These are phyloP conservation scores for Aspergillus viridinutans DNA, from an alignment of 2,329 filamentous ascomycete genomes.

Conservation along the genomic window DNA sequence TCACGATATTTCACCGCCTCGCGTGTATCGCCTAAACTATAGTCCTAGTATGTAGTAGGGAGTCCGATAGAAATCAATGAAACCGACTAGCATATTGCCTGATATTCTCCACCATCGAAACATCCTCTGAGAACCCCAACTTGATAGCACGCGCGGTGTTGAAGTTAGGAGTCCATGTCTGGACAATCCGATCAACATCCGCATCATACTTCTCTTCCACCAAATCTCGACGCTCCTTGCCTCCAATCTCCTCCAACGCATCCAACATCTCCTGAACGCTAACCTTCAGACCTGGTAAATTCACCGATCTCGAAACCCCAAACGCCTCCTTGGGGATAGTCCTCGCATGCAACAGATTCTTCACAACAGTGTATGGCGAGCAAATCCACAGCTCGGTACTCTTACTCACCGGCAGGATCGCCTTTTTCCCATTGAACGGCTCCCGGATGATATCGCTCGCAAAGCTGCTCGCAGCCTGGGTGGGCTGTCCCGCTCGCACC, in stretches of 20 bases:
- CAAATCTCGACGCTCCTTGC: constrained; percentile 50
- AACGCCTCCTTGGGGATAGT: constrained; percentile 49
- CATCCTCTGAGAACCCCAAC: constrained; percentile 44
- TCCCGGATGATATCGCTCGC: constrained; percentile 53
- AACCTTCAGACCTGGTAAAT: constrained; percentile 54
- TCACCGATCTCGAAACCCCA: constrained; percentile 50
- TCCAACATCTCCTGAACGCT: constrained; percentile 60
- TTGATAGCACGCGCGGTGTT: constrained; percentile 51
- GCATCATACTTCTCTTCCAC: constrained; percentile 54
- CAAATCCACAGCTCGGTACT: constrained; percentile 56
- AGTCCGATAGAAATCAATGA: constrained; percentile 20
- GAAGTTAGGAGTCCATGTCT: constrained; percentile 58
- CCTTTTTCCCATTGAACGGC: constrained; percentile 49
- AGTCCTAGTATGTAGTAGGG: too few species aligned
- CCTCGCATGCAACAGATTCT: constrained; percentile 52
- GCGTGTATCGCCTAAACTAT: too few species aligned
- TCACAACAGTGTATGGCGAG: constrained; percentile 51
- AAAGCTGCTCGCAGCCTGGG: constrained; percentile 50
- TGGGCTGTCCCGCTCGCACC: constrained; percentile 49
- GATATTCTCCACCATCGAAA: constrained; percentile 40
- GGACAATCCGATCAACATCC: constrained; percentile 54
- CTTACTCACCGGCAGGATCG: constrained; percentile 48
- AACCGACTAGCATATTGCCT: constrained; percentile 34
- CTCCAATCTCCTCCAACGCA: constrained; percentile 53
- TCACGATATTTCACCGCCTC: too few species aligned